These are phyloP conservation scores for Circinella umbellata DNA, from an alignment of 371 early-diverging fungal genomes.

Conservation along the genomic window DNA sequence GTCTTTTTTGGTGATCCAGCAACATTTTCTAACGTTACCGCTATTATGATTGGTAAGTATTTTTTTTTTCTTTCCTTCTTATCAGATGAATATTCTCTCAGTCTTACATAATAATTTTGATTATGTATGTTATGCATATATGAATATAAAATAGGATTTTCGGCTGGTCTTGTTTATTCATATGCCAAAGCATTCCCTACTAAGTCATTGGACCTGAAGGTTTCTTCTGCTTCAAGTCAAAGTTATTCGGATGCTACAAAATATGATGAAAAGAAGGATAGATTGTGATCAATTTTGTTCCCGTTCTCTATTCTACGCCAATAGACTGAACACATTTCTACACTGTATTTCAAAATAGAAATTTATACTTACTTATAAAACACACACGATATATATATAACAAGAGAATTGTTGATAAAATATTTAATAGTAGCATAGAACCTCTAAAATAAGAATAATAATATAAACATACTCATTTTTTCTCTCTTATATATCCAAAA, in stretches of 20 bases:
- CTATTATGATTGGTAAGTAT: conserved; percentile 70
- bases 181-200: conserved; percentile 62
- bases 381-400: no score
- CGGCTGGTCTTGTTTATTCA: conserved; percentile 87
- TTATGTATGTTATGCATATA: no score
- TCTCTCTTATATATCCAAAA: no score
- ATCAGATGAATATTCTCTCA: background rate
- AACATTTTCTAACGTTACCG: conserved; percentile 78
- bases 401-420: no score
- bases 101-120: no score
- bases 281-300: background rate
- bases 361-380: no score
- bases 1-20: conserved; percentile 93
- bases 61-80: background rate
- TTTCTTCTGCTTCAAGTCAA: conserved; percentile 38
- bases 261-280: conserved; percentile 25
- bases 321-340: no score
- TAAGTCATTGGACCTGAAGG: background rate
- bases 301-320: no score
- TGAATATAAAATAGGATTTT: conserved; percentile 51
- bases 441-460: no score
- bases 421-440: no score
- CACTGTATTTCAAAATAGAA: no score
- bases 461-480: background rate
- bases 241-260: conserved; percentile 36